Evolutionary conservation across 495 filamentous ascomycete species (phyloP).

Genomic region (Letharia columbiana): DNA sequence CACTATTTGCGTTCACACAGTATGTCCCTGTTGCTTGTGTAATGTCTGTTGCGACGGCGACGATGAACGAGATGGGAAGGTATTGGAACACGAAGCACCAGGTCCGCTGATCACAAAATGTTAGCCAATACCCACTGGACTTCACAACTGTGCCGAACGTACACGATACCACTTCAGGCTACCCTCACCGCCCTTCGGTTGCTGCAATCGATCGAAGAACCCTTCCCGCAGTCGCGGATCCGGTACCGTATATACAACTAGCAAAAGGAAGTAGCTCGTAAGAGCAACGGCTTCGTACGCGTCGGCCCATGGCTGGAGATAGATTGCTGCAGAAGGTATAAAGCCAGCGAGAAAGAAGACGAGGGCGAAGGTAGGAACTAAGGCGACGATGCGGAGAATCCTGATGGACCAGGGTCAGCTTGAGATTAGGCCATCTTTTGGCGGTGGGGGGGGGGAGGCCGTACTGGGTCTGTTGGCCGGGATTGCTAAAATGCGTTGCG

Average conservation of each 20-base stretch:
- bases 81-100: conserved; percentile 31
- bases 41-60: conserved; percentile 29
- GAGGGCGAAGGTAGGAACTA: conserved; percentile 29
- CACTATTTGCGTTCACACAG: conserved; percentile 27
- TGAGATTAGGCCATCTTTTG: conserved; percentile 1
- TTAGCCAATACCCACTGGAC: neutral
- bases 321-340: conserved; percentile 28
- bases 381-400: conserved; percentile 11
- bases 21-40: conserved; percentile 29
- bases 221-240: conserved; percentile 20
- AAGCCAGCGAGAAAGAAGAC: conserved; percentile 28
- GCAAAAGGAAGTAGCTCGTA: conserved; percentile 29
- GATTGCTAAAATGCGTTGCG: conserved; percentile 28
- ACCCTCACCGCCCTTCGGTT: conserved; percentile 16
- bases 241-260: conserved; percentile 30
- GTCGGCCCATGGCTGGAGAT: conserved; percentile 29
- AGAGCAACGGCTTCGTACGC: conserved; percentile 31
- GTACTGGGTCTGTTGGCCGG: conserved; percentile 31
- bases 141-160: neutral
- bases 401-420: neutral
- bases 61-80: conserved; percentile 26
- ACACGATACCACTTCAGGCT: conserved; percentile 13
- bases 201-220: conserved; percentile 26
- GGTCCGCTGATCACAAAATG: conserved; percentile 13
- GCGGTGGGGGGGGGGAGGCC: conserved; percentile 26